Percentiles rank a stretch among this genome's conserved stretches.
Conservation (phyloP, 306 rosid genomes). For the Alnus rubra region DNA sequence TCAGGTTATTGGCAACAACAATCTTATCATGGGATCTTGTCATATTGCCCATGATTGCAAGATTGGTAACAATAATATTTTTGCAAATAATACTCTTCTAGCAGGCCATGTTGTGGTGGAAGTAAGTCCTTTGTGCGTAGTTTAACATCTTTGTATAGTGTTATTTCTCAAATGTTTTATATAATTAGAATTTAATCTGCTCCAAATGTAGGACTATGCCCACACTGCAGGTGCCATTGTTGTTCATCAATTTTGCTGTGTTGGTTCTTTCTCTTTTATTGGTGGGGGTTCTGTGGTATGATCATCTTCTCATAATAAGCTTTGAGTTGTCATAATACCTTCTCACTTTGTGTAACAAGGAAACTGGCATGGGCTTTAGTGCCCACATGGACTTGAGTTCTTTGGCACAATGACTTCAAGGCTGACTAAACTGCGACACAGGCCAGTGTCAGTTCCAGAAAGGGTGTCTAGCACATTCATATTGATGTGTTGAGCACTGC, state of each 20-base stretch:
- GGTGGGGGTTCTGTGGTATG: slow-evolving; percentile 97
- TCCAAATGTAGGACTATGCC: slow-evolving; percentile 68
- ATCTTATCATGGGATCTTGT: slow-evolving; percentile 96
- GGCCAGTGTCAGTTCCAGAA: slow-evolving; percentile 9
- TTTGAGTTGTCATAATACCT: slow-evolving; percentile 6
- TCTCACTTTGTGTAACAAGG: slow-evolving; percentile 2
- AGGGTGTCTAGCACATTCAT: slow-evolving; percentile 11
- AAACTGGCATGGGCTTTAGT: slow-evolving; percentile 11
- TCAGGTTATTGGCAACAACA: slow-evolving; percentile 82
- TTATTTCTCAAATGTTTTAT: slow-evolving; percentile 13
- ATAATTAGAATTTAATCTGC: slow-evolving; percentile 25
- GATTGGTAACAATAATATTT: slow-evolving; percentile 70
- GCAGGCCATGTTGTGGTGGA: slow-evolving; percentile 93
- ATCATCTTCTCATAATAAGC: slow-evolving; percentile 8
- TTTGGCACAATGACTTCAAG: slow-evolving; percentile 2
- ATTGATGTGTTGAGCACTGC: slow-evolving; percentile 6
- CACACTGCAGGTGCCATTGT: slow-evolving; percentile 86
- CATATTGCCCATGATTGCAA: slow-evolving; percentile 98
- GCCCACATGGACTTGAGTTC: slow-evolving; percentile 1
- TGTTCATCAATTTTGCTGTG: slow-evolving; percentile 88
- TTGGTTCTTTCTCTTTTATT: slow-evolving; percentile 81
- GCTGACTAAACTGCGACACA: not conserved
- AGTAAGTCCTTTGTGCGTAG: slow-evolving; percentile 44
- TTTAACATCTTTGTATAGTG: slow-evolving; percentile 6
- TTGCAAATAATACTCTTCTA: slow-evolving; percentile 85